These are phyloP conservation scores for Hypoxylon sp. DNA, from an alignment of 2,329 filamentous ascomycete genomes.

Conservation along the genomic window DNA sequence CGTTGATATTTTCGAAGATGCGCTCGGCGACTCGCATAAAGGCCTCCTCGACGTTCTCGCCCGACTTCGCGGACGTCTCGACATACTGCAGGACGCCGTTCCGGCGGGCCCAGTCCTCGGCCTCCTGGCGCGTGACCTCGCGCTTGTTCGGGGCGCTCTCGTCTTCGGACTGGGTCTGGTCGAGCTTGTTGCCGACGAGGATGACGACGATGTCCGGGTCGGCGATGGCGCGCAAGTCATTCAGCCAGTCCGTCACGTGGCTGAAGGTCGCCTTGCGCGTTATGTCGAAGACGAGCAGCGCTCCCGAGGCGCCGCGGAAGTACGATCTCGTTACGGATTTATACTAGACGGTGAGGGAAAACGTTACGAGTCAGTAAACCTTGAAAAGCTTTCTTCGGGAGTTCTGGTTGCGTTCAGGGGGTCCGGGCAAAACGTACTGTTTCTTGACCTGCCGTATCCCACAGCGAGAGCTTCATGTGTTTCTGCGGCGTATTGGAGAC, in stretches of 20 bases:
- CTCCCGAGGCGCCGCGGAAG: constrained; percentile 80
- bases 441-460: constrained; percentile 97
- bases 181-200: constrained; percentile 94
- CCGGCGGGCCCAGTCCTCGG: constrained; percentile 85
- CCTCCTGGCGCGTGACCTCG: constrained; percentile 84
- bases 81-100: constrained; percentile 95
- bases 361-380: constrained; percentile 7
- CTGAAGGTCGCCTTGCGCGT: constrained; percentile 85
- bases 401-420: background rate
- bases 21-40: constrained; percentile 94
- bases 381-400: background rate
- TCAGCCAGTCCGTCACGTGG: constrained; percentile 92
- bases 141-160: constrained; percentile 68
- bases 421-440: constrained; percentile 57
- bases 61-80: constrained; percentile 95
- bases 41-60: constrained; percentile 91
- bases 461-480: constrained; percentile 93
- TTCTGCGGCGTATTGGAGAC: constrained; percentile 62
- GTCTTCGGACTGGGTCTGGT: constrained; percentile 69
- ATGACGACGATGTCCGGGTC: constrained; percentile 96
- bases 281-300: constrained; percentile 94
- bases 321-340: constrained; percentile 95
- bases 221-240: constrained; percentile 92
- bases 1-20: constrained; percentile 97
- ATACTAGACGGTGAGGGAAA: constrained; percentile 61